Base-by-base conservation (phyloP, 1,284 basidiomycete genomes). In the Cystobasidiaceae sp. region DNA sequence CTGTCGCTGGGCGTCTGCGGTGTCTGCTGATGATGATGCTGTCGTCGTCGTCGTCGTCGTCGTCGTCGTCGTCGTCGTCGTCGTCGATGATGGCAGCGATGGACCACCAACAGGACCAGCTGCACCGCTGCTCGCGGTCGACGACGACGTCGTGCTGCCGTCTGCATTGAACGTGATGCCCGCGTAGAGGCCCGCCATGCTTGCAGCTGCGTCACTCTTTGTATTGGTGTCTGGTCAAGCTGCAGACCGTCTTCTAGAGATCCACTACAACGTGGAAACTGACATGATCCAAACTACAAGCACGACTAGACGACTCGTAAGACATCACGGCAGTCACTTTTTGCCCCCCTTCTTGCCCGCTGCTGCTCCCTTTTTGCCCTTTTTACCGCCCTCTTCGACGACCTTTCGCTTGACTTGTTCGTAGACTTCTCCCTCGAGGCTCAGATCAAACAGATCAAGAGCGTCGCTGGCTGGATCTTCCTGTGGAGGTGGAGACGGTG, bases 161-260 rank as follows among this genome's bases (percentile, higher is more conserved):
- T 27, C 27, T 32, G 46, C 56, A 43, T 34, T 44, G 52, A 64
- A 64, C 7, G 39, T 64, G 52, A 64, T 64, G 52, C 61, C 61
- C n/a, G 61, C 21, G 30, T 64, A 64, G 28, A 64, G 52, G 13
- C 60, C 60, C 19, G 61, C 45, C 61, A 64, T 64, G 54, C 37
- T 39, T 11, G 11, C 37, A 39, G n/a, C 37, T n/a, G n/a, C n/a
- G n/a, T n/a, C n/a, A n/a, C n/a, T n/a, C n/a, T n/a, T n/a, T n/a
- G n/a, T n/a, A n/a, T n/a, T n/a, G n/a, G n/a, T n/a, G n/a, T n/a
- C n/a, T n/a, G n/a, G n/a, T n/a, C n/a, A n/a, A n/a, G n/a, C n/a
- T n/a, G n/a, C n/a, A n/a, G n/a, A n/a, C n/a, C n/a, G n/a, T n/a
- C n/a, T n/a, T n/a, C n/a, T n/a, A n/a, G n/a, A n/a, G n/a, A n/a